Evolutionary conservation across 768 basidiomycete species (phyloP), one percentile per base, ranked within the genome.

Genomic region (Austroboletus eburneus): DNA sequence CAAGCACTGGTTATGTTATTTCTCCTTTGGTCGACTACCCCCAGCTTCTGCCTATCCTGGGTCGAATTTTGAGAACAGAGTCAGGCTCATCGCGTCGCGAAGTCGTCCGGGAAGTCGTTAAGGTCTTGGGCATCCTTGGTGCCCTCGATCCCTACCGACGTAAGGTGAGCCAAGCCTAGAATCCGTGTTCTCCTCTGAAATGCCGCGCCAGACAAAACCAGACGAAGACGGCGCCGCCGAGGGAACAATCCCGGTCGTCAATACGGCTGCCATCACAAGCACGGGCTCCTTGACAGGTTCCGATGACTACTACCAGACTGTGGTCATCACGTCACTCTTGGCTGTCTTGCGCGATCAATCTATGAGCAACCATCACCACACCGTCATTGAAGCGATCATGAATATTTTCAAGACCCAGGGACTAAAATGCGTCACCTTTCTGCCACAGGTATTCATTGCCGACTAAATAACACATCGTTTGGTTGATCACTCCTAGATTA

Each of bases 321-420:
- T 94, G 6, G 94, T 94, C 30, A 90, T 99, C 62, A 87, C 81
- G 22, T 79, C 92, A 0, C 76, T 99, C 9, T 76, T 98, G 27
- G 77, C 81, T 34, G 87, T 99, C 48, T 65, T 99, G 51, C 89
- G 85, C 61, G 96, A 99, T 63, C 84, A 89, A 44, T 83, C 92
- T 1, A 75, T 96, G 49, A 87, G 78, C 58, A 83, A 74, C 46
- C 85, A 91, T 57, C 93, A 97, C 57, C 87, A 96, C 58, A 87
- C 84, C 20, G 95, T 94, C 39, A 93, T 98, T 46, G 93, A 98
- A 63, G 93, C 93, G 2, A 87, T 99, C 56, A 97, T 98, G 91
- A 87, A 91, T 38, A 98, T 99, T 50, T 99, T 98, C 78, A 93
- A 94, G 67, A 96, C 93, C 0, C 94, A 98, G 61, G 93, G 95